These are phyloP conservation scores for Gaeumannomyces tritici DNA, from an alignment of 2,329 filamentous ascomycete genomes.

Conservation along the genomic window DNA sequence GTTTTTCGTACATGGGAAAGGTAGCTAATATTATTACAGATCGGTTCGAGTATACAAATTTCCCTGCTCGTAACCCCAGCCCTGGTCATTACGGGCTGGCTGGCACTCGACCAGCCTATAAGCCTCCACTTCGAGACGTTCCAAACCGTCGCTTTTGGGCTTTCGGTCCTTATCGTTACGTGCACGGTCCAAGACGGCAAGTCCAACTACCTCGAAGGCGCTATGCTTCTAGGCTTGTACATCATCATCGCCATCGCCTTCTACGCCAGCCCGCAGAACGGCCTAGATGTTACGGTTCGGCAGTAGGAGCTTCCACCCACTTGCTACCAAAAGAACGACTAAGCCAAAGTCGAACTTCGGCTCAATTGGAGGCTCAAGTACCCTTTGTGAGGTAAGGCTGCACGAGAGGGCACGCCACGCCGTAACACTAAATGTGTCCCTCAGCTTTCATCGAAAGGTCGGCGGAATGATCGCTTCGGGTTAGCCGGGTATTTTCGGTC, in stretches of 20 bases:
- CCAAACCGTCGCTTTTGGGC: conserved; percentile 68
- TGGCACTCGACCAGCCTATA: conserved; percentile 61
- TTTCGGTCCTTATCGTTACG: conserved; percentile 66
- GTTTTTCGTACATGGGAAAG: neutral
- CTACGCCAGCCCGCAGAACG: conserved; percentile 40
- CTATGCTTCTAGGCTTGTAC: conserved; percentile 53
- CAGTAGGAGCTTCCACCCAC: too few species aligned
- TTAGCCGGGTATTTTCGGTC: too few species aligned
- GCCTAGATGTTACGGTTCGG: neutral
- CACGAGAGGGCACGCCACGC: too few species aligned
- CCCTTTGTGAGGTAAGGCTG: too few species aligned
- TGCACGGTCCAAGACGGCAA: conserved; percentile 74
- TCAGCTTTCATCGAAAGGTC: too few species aligned
- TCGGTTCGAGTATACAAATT: conserved; percentile 76
- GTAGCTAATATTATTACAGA: conserved; percentile 17
- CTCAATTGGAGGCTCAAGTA: too few species aligned
- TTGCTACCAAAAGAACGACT: too few species aligned
- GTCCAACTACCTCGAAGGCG: conserved; percentile 76
- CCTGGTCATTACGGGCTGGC: conserved; percentile 72
- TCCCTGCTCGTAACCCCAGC: conserved; percentile 73
- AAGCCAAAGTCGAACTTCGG: too few species aligned
- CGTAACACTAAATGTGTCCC: too few species aligned
- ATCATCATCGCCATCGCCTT: conserved; percentile 52
- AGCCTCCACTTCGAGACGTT: conserved; percentile 74
- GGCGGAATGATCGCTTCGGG: too few species aligned